phyloP scores from a whole-genome alignment of 2,329 filamentous ascomycete genomes.

The Zymoseptoria tritici region DNA sequence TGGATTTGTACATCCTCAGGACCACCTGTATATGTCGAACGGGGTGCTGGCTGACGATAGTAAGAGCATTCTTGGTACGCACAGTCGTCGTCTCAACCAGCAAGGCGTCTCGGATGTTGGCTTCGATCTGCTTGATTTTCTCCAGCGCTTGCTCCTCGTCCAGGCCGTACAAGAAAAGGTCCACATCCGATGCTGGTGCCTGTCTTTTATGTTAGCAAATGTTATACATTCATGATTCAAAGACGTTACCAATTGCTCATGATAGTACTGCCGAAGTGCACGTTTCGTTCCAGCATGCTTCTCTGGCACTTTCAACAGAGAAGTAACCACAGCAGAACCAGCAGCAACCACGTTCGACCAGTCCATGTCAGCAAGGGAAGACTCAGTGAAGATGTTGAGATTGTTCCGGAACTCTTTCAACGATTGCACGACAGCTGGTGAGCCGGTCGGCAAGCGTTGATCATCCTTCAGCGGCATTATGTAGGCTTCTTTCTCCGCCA shows the following conservation, averaged over 20 bases:
- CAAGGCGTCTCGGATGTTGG: conserved; percentile 65
- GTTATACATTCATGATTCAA: too few species aligned
- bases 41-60: conserved; percentile 68
- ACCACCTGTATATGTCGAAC: conserved; percentile 82
- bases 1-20: conserved; percentile 72
- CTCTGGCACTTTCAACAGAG: conserved; percentile 57
- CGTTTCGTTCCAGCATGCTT: conserved; percentile 39
- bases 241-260: conserved; percentile 53
- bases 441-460: conserved; percentile 54
- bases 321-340: conserved; percentile 73
- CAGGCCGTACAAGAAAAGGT: conserved; percentile 76
- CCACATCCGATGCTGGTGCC: conserved; percentile 77
- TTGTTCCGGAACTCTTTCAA: conserved; percentile 69
- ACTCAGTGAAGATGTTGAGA: conserved; percentile 76
- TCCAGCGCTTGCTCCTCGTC: conserved; percentile 69
- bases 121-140: conserved; percentile 78
- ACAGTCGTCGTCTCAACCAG: conserved; percentile 77
- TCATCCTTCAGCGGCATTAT: conserved; percentile 60
- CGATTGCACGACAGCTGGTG: conserved; percentile 59
- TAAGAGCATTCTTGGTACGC: conserved; percentile 79
- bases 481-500: conserved; percentile 55
- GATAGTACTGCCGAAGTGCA: conserved; percentile 56
- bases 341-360: conserved; percentile 79
- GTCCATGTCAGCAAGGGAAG: conserved; percentile 64
- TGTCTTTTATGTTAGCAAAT: neutral